phyloP scores from a whole-genome alignment of 805 yeast species.

The Saccharomycopsis sp. region DNA sequence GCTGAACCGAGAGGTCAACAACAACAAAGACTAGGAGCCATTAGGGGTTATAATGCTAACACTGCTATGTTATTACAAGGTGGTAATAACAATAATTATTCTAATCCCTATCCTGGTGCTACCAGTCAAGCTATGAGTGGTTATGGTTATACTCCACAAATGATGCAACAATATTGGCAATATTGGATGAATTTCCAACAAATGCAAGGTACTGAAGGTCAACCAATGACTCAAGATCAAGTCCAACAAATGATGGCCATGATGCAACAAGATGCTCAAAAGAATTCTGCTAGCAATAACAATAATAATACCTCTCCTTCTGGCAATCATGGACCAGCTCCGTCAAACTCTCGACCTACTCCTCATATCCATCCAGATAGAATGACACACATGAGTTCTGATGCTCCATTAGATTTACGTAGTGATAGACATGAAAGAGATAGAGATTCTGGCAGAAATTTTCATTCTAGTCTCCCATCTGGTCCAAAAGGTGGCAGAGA shows the following conservation, averaged over 20 bases:
- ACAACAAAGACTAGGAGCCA: conserved; percentile 26
- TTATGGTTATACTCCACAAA: conserved; percentile 36
- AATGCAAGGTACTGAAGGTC: conserved; percentile 21
- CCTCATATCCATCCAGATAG: neutral
- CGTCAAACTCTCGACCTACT: neutral
- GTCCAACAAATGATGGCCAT: conserved; percentile 8
- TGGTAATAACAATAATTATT: conserved; percentile 20
- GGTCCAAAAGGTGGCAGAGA: conserved; percentile 1
- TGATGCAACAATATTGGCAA: conserved; percentile 55
- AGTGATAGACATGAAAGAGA: conserved; percentile 3
- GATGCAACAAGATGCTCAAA: too few relatives aligned
- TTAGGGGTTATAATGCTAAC: conserved; percentile 15
- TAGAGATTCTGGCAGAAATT: conserved; percentile 2
- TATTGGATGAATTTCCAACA: conserved; percentile 47
- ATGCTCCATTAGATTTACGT: conserved; percentile 1
- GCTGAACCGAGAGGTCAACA: conserved; percentile 78
- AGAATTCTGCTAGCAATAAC: too few relatives aligned
- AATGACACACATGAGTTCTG: neutral
- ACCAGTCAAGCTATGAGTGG: conserved; percentile 19
- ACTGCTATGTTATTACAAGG: conserved; percentile 9
- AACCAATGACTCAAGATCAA: conserved; percentile 5
- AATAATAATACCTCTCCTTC: too few relatives aligned
- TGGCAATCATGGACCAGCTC: too few relatives aligned
- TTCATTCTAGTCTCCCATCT: neutral
- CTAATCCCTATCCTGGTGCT: conserved; percentile 11